These are phyloP conservation scores for Fabrea salina DNA, from an alignment of 169 alveolate genomes.

Conservation along the genomic window DNA sequence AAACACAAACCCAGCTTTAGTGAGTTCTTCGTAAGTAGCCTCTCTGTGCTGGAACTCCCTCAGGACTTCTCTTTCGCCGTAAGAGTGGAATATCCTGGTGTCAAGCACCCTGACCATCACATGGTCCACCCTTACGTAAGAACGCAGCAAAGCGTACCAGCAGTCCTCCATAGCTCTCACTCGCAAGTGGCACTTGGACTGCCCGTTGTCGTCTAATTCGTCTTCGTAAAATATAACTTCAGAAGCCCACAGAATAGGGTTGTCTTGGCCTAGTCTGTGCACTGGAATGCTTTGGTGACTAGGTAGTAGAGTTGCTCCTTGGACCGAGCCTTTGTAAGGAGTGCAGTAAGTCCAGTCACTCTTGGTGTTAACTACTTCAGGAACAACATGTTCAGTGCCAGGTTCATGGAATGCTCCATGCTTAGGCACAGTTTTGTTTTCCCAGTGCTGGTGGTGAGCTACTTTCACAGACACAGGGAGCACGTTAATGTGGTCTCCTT, in stretches of 20 bases:
- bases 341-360: conserved; percentile 78
- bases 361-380: background rate
- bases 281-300: conserved; percentile 52
- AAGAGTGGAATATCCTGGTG: conserved; percentile 83
- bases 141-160: conserved; percentile 78
- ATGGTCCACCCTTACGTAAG: conserved; percentile 84
- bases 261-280: conserved; percentile 60
- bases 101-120: conserved; percentile 81
- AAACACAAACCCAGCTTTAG: conserved; percentile 67
- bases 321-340: conserved; percentile 66
- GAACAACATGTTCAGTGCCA: background rate
- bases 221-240: conserved; percentile 71
- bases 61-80: conserved; percentile 57
- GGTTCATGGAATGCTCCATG: background rate
- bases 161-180: conserved; percentile 87
- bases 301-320: background rate
- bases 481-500: background rate
- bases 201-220: conserved; percentile 72
- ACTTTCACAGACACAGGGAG: conserved; percentile 13
- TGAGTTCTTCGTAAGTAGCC: conserved; percentile 71
- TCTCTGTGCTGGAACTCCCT: conserved; percentile 80
- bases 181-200: conserved; percentile 63
- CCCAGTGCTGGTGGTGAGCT: background rate
- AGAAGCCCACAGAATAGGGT: conserved; percentile 67
- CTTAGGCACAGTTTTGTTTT: background rate